Evolutionary conservation across 192 early-diverging fungal species (phyloP).

Genomic region (Podila horticola): DNA sequence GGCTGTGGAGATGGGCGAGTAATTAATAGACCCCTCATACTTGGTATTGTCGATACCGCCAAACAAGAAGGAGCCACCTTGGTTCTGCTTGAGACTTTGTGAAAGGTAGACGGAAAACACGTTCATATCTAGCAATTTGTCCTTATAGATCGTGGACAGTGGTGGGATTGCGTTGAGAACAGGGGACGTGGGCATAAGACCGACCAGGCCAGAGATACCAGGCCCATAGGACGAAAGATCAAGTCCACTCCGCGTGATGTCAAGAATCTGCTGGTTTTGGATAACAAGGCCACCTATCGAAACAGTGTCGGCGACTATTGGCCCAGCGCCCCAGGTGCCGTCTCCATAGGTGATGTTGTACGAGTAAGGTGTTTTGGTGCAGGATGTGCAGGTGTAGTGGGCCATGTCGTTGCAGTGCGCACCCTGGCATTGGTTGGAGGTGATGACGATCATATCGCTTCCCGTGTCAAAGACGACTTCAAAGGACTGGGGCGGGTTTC

Average conservation of each 20-base stretch:
- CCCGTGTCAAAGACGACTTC: conserved; percentile 92
- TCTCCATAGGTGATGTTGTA: conserved; percentile 31
- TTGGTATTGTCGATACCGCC: conserved; percentile 25
- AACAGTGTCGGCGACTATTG: conserved; percentile 20
- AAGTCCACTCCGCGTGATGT: conserved; percentile 18
- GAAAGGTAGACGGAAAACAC: conserved; percentile 22
- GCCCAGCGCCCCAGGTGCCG: conserved; percentile 23
- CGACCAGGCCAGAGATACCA: conserved; percentile 19
- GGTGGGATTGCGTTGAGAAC: conserved; percentile 17
- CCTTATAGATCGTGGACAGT: conserved; percentile 4
- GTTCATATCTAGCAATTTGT: conserved; percentile 17
- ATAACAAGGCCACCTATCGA: conserved; percentile 15
- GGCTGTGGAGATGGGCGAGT: conserved; percentile 11
- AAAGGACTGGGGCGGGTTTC: conserved; percentile 88
- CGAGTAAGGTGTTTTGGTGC: conserved; percentile 23
- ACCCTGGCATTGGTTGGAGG: conserved; percentile 22
- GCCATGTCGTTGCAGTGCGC: conserved; percentile 18
- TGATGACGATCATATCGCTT: conserved; percentile 29
- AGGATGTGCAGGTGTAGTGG: conserved; percentile 20
- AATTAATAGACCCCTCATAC: conserved; percentile 5
- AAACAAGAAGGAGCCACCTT: conserved; percentile 28
- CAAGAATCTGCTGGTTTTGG: conserved; percentile 20
- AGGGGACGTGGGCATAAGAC: conserved; percentile 18
- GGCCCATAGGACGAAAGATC: conserved; percentile 17
- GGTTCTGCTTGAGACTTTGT: conserved; percentile 4